phyloP scores from a whole-genome alignment of 345 rosid species.

The Durio zibethinus region DNA sequence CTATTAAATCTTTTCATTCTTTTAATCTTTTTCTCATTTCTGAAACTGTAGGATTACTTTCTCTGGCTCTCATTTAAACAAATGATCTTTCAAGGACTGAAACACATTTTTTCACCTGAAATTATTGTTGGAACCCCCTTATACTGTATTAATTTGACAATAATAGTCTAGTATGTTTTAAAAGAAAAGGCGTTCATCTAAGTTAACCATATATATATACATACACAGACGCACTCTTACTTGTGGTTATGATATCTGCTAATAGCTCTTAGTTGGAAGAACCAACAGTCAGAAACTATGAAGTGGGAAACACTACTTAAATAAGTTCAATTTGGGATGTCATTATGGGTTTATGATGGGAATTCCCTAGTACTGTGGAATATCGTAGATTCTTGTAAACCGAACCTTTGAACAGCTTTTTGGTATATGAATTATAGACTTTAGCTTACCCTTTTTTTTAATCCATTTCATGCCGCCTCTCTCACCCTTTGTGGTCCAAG shows the following conservation, averaged over 20 bases:
- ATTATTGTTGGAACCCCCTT: background rate
- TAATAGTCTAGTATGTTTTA: background rate
- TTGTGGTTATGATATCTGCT: background rate
- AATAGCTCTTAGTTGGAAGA: background rate
- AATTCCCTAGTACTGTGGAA: background rate
- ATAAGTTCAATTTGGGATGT: background rate
- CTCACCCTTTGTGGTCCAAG: conserved; percentile 4
- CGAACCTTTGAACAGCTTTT: background rate
- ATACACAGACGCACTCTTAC: no score
- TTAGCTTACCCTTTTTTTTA: background rate
- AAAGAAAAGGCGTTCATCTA: background rate
- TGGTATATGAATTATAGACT: background rate
- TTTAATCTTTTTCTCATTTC: background rate
- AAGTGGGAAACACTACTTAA: background rate
- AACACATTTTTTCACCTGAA: background rate
- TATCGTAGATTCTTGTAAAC: background rate
- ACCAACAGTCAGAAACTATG: background rate
- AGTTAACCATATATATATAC: background rate
- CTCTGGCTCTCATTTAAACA: background rate
- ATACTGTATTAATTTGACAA: background rate
- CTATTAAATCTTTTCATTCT: background rate
- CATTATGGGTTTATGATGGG: background rate
- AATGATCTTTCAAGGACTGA: background rate
- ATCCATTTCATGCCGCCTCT: background rate
- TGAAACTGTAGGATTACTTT: background rate